Percentiles rank a stretch among this genome's conserved stretches.
These are phyloP conservation scores for Puccinia sorghi DNA, from an alignment of 1,284 basidiomycete genomes.

Conservation along the genomic window DNA sequence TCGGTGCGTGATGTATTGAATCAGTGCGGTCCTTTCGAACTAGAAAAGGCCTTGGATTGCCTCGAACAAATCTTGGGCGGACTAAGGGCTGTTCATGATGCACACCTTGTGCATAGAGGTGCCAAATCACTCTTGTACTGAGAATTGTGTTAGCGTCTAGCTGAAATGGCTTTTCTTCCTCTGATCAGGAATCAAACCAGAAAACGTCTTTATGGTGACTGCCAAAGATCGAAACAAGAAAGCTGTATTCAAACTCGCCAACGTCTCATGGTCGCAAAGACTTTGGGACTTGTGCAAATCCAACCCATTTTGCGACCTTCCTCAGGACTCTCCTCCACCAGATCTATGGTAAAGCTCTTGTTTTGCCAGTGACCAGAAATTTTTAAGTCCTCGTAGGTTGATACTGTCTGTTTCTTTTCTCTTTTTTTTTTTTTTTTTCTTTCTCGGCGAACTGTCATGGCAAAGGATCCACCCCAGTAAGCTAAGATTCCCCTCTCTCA, in stretches of 20 bases:
- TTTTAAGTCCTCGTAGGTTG: not conserved
- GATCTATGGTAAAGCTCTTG: slow-evolving; percentile 30
- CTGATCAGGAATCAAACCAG: slow-evolving; percentile 35
- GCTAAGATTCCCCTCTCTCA: not conserved
- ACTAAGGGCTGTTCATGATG: slow-evolving; percentile 36
- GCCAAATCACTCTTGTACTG: not conserved
- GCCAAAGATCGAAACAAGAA: slow-evolving; percentile 20
- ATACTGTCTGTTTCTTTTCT: not conserved
- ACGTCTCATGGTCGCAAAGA: slow-evolving; percentile 44
- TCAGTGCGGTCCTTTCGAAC: slow-evolving; percentile 35
- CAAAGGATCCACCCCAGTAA: slow-evolving; percentile 39
- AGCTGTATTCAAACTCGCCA: slow-evolving; percentile 20
- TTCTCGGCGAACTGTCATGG: not conserved
- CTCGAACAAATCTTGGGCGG: slow-evolving; percentile 33
- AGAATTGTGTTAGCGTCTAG: not conserved
- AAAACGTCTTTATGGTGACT: slow-evolving; percentile 39
- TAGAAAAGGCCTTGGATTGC: slow-evolving; percentile 34
- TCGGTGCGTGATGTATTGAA: slow-evolving; percentile 36
- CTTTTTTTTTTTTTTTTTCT: not conserved
- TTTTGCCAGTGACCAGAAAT: not conserved
- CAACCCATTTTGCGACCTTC: slow-evolving; percentile 42
- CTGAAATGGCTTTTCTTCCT: slow-evolving; percentile 12
- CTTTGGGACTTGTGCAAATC: slow-evolving; percentile 45
- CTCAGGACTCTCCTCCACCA: slow-evolving; percentile 14
- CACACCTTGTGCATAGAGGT: slow-evolving; percentile 46